phyloP scores from a whole-genome alignment of 2,329 filamentous ascomycete genomes.

The Nothomitra cinnamomea region DNA sequence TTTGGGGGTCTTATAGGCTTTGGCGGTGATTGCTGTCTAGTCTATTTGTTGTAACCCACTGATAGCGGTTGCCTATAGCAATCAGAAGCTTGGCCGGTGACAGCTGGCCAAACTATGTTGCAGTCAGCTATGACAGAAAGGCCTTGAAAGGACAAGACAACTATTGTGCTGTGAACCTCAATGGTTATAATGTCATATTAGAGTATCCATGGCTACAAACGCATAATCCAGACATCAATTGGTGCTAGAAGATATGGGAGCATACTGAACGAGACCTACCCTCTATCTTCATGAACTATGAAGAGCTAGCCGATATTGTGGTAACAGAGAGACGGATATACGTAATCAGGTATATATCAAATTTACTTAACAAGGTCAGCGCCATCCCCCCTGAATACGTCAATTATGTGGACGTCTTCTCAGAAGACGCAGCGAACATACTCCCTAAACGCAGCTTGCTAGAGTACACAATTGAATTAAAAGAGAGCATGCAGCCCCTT shows the following conservation, averaged over 20 bases:
- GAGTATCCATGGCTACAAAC: neutral
- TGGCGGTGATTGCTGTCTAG: too few relatives aligned
- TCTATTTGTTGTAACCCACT: too few relatives aligned
- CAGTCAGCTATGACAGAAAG: too few relatives aligned
- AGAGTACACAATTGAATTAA: slow-evolving; percentile 5
- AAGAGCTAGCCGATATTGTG: neutral
- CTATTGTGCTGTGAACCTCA: neutral
- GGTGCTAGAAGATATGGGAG: neutral
- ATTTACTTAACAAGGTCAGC: neutral
- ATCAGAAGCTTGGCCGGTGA: too few relatives aligned
- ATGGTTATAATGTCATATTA: neutral
- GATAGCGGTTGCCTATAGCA: too few relatives aligned
- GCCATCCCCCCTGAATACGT: neutral
- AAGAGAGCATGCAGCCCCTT: neutral
- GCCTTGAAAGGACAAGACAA: too few relatives aligned
- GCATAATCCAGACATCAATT: neutral
- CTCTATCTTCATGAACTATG: neutral
- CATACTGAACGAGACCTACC: neutral
- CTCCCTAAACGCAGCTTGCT: neutral
- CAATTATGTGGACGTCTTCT: neutral
- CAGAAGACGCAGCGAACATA: neutral
- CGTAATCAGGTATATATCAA: neutral
- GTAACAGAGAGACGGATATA: neutral
- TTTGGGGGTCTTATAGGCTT: too few relatives aligned
- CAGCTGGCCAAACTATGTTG: too few relatives aligned